phyloP scores from a whole-genome alignment of 345 rosid species.

The Syzygium jambos region DNA sequence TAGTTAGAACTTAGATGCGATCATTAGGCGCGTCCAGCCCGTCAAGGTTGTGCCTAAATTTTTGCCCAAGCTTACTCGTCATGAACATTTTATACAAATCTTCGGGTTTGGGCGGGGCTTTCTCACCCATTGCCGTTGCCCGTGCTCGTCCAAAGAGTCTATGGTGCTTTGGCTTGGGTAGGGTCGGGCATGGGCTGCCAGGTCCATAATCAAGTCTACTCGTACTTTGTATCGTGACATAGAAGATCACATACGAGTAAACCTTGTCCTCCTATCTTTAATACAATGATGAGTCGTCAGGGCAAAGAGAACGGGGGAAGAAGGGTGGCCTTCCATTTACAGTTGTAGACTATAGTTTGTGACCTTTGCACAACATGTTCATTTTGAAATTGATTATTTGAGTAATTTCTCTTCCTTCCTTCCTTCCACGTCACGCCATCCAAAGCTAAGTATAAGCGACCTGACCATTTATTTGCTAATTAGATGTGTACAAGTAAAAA shows the following conservation, averaged over 20 bases:
- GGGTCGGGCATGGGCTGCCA: too few species aligned
- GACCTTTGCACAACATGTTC: background rate
- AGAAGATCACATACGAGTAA: too few species aligned
- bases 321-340: background rate
- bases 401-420: background rate
- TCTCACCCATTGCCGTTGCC: too few species aligned
- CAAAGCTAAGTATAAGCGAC: background rate
- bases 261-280: too few species aligned
- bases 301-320: rapidly evolving
- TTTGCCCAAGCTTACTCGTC: background rate
- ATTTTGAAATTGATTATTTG: background rate
- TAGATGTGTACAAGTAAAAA: background rate
- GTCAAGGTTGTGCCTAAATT: background rate
- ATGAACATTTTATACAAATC: background rate
- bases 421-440: background rate
- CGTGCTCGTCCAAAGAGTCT: too few species aligned
- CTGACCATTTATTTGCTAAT: background rate
- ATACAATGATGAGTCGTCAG: background rate
- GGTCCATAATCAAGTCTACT: too few species aligned
- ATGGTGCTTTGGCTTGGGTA: too few species aligned
- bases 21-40: background rate
- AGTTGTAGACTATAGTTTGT: background rate
- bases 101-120: too few species aligned
- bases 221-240: too few species aligned
- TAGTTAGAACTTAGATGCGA: background rate